Base-by-base conservation (phyloP, 257 asterid genomes). In the Primulina eburnea region DNA sequence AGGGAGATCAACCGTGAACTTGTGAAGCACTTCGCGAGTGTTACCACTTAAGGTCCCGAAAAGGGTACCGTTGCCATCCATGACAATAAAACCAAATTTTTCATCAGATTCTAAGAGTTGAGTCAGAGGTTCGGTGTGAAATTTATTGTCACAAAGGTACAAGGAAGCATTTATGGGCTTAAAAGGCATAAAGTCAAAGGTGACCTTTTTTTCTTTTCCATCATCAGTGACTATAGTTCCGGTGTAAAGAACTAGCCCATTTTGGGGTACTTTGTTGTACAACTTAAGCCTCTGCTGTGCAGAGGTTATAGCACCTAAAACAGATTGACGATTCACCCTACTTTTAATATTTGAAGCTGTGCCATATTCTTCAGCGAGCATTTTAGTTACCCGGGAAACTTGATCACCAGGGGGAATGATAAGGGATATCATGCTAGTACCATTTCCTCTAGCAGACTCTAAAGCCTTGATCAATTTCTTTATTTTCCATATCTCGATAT, bases 201-300 rank as follows among this genome's bases (percentile, higher is more conserved):
- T 67, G 7, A 67, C 71, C 71, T 67, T 67, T 12, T 67, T 67
- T 55, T 67, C 71, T 26, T 67, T 67, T 18, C 71, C 71, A 29
- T 67, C 71, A 3, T 67, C 71, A 30, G 71, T 67, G 17, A 67
- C 28, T 26, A 67, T 52, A n/a, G 71, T 67, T 67, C 71, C 71
- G 6, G 47, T 67, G 5, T 67, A 67, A 30, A 67, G 71, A 29
- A 67, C 71, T 50, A 67, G 18, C 52, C 71, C 71, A 50, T 67
- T 67, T 1, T 62, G 50, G 17, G 71, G 71, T 6, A 67, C 71
- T 32, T 67, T 67, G 61, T 30, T 67, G 18, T 50, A 67, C 30
- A 67, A 50, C 30, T 67, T 67, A 30, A 67, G 71, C 71, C 71
- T 67, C 28, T 67, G 71, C 62, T 67, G 71, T n/a, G 71, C 71